A percentile compares a stretch with the other conserved stretches of the same genome.
These are phyloP conservation scores for Naganishia vaughanmartiniae DNA, from an alignment of 768 basidiomycete species.

Conservation along the genomic window DNA sequence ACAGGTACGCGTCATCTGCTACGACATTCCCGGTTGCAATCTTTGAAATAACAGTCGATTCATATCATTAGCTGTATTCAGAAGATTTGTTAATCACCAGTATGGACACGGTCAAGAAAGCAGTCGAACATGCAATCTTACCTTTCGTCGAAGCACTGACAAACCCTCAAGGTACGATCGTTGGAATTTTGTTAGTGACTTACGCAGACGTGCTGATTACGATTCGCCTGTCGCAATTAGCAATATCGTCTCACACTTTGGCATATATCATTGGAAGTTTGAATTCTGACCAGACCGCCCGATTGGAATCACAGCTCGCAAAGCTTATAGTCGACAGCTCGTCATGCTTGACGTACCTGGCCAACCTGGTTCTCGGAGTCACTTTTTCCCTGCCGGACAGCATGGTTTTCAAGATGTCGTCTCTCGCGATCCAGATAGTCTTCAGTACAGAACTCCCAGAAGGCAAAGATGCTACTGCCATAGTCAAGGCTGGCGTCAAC, in stretches of 20 bases:
- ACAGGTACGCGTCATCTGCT: constrained; percentile 60
- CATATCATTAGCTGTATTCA: constrained; percentile 70
- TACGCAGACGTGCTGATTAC: constrained; percentile 47
- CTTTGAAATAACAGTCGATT: neutral
- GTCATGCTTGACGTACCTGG: constrained; percentile 55
- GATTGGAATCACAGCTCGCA: neutral
- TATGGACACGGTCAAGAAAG: constrained; percentile 72
- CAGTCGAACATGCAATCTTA: constrained; percentile 73
- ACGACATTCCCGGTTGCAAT: too few relatives aligned
- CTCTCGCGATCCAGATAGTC: constrained; percentile 89
- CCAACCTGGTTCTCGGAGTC: constrained; percentile 67
- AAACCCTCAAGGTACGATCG: constrained; percentile 8
- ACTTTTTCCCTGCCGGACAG: constrained; percentile 77
- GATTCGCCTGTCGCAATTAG: constrained; percentile 10
- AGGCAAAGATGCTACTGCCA: constrained; percentile 58
- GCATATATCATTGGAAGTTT: constrained; percentile 30
- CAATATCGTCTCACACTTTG: constrained; percentile 20
- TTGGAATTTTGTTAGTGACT: neutral
- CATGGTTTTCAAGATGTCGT: constrained; percentile 87
- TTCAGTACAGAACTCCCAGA: constrained; percentile 76
- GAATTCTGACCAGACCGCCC: neutral
- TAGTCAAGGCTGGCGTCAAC: constrained; percentile 60
- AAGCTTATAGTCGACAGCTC: neutral
- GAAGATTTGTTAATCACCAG: constrained; percentile 86
- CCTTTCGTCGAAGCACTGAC: constrained; percentile 69